Evolutionary conservation across 2,329 filamentous ascomycete species (phyloP).

Genomic region (Capronia coronata): DNA sequence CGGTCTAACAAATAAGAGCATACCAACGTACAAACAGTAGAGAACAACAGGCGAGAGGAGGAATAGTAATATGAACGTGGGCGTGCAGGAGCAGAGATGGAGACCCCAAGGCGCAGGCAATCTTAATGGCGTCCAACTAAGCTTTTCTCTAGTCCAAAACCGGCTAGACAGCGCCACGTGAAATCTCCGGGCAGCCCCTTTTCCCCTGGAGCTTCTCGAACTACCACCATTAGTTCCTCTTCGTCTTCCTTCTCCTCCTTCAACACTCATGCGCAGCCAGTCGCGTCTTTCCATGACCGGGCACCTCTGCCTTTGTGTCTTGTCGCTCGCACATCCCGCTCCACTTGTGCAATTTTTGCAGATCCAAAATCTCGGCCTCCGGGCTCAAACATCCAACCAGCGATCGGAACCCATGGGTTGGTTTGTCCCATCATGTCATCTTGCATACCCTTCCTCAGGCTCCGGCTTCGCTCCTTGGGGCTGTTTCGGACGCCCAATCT

Average conservation of each 20-base stretch:
- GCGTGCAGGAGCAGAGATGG: slow-evolving; percentile 1
- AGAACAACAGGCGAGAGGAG: no score
- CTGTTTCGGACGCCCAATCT: slow-evolving; percentile 19
- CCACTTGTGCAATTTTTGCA: background rate
- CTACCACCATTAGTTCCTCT: no score
- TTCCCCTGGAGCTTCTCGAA: background rate
- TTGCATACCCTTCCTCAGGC: slow-evolving; percentile 14
- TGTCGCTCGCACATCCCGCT: no score
- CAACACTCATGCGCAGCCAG: slow-evolving; percentile 10
- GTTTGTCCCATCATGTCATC: slow-evolving; percentile 15
- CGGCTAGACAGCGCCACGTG: slow-evolving; percentile 2
- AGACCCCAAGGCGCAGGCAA: slow-evolving; percentile 11
- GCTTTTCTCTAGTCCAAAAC: slow-evolving; percentile 14
- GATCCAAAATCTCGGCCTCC: slow-evolving; percentile 7
- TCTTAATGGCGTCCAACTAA: slow-evolving; percentile 27
- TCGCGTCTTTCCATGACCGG: slow-evolving; percentile 1
- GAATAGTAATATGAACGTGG: no score
- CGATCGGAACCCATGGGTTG: background rate
- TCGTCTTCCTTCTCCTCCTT: no score
- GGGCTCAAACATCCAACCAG: no score
- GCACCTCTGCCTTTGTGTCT: no score
- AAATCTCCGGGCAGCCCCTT: slow-evolving; percentile 20
- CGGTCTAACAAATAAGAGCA: no score
- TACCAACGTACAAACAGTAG: no score
- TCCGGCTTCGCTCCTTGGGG: background rate